Evolutionary conservation across 2,329 filamentous ascomycete species (phyloP), one percentile per base, ranked within the genome.

Genomic region (Xylaria sp.): DNA sequence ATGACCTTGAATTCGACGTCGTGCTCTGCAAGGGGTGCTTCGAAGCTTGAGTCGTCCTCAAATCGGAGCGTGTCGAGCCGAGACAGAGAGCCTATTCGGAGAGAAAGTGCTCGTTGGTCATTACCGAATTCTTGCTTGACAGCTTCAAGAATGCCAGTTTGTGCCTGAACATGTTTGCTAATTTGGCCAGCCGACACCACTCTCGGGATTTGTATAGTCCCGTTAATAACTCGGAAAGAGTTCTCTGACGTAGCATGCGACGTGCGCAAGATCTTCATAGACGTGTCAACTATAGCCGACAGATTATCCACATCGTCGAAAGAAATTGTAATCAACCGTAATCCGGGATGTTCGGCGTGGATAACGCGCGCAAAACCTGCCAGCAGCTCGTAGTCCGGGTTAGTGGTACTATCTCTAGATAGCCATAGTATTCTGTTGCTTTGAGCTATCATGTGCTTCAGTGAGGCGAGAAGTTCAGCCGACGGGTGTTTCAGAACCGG

Each of bases 291-390:
- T 1, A 69, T 21, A 21, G 37, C 15, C 15, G 54, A 41, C 0
- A 61, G 29, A 7, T 33, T 37, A 1, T 58, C 57, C 10, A 48
- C 25, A 33, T 46, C 27, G 2, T 67, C 69, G 9, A 65, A 71
- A 49, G 64, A 66, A 5, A 67, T 46, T 9, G 59, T 70, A 3
- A 64, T 23, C 29, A 72, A 66, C n/a, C 62, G 63, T 31, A 65
- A 35, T 1, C 61, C 49, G 2, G 69, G 69, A 17, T 66, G 60
- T 46, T 68, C 66, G 10, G 55, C 53, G 38, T 71, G 62, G 3
- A 70, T 56, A 0, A 68, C 69, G 7, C 71, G 60, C 7, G 69
- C 64, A 11, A 72, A 64, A 1, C 71, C 71, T 2, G 64, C 62
- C 2, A 69, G 56, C 8, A 71, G 41, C 31, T 69, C 69, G 11